These are phyloP conservation scores for Phytophthora pluvialis DNA, from an alignment of 352 stramenopile species.

Conservation along the genomic window DNA sequence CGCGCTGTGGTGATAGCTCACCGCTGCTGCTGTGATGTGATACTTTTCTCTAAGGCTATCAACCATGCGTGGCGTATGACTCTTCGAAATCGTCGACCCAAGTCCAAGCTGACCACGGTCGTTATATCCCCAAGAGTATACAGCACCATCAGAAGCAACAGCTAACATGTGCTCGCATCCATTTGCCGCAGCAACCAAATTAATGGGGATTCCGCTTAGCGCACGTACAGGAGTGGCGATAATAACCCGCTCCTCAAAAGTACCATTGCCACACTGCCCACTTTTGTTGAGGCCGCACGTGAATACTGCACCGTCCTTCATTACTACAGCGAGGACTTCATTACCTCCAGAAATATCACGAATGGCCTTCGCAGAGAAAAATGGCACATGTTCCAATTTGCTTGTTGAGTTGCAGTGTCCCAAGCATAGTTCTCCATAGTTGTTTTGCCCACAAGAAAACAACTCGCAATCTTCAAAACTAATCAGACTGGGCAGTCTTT, in stretches of 20 bases:
- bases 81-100: constrained; percentile 87
- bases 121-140: constrained; percentile 91
- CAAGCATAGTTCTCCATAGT: constrained; percentile 88
- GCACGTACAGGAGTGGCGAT: constrained; percentile 75
- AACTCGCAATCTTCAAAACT: constrained; percentile 87
- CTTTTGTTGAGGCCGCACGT: constrained; percentile 91
- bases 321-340: constrained; percentile 84
- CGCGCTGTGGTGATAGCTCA: constrained; percentile 90
- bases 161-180: constrained; percentile 90
- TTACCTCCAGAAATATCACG: constrained; percentile 82
- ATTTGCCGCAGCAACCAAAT: constrained; percentile 80
- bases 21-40: constrained; percentile 67
- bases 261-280: constrained; percentile 87
- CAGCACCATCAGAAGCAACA: constrained; percentile 71
- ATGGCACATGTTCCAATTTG: constrained; percentile 85
- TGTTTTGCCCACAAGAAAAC: constrained; percentile 91
- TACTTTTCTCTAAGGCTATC: constrained; percentile 88
- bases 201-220: constrained; percentile 66
- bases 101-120: constrained; percentile 85
- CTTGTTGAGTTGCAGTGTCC: constrained; percentile 89
- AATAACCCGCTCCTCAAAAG: constrained; percentile 87
- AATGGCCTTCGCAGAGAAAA: constrained; percentile 82
- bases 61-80: constrained; percentile 82
- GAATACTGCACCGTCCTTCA: constrained; percentile 82
- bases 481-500: constrained; percentile 16